These are phyloP conservation scores for Colletotrichum acutatum DNA, from an alignment of 2,329 filamentous ascomycete species.

Conservation along the genomic window DNA sequence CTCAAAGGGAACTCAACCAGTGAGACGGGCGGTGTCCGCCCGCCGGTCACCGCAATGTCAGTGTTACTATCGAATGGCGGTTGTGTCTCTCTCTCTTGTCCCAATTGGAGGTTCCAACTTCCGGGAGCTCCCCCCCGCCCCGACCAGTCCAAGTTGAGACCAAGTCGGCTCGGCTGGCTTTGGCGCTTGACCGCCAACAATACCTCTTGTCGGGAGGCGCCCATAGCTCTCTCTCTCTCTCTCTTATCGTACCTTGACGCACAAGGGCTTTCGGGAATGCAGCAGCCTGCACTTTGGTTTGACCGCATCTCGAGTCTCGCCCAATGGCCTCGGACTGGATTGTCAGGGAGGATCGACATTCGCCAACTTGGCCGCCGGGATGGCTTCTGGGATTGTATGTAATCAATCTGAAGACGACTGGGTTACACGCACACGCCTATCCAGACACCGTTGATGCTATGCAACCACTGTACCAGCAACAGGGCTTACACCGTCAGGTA, in stretches of 20 bases:
- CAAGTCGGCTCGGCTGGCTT: constrained; percentile 12
- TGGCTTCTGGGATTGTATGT: not conserved
- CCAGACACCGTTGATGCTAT: not conserved
- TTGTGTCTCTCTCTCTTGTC: not conserved
- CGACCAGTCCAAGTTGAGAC: constrained; percentile 36
- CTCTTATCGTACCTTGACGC: not conserved
- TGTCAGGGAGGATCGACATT: constrained; percentile 31
- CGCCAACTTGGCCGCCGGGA: constrained; percentile 15
- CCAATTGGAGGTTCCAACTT: not conserved
- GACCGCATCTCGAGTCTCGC: constrained; percentile 22
- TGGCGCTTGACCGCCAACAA: constrained; percentile 36
- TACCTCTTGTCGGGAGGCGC: constrained; percentile 25
- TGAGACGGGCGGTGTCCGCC: not conserved
- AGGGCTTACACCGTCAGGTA: not conserved
- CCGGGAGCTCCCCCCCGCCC: constrained; percentile 26
- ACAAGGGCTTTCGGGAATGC: not conserved
- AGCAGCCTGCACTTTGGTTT: constrained; percentile 8
- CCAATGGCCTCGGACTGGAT: constrained; percentile 33
- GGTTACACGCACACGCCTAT: not conserved
- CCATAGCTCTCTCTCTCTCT: not conserved
- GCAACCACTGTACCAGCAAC: not conserved
- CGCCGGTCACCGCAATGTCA: constrained; percentile 26
- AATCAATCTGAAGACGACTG: constrained; percentile 16
- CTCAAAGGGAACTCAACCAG: not conserved
- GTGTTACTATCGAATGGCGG: not conserved